Conservation (phyloP, 2,329 filamentous ascomycete genomes). For the Colletotrichum tamarilloi region DNA sequence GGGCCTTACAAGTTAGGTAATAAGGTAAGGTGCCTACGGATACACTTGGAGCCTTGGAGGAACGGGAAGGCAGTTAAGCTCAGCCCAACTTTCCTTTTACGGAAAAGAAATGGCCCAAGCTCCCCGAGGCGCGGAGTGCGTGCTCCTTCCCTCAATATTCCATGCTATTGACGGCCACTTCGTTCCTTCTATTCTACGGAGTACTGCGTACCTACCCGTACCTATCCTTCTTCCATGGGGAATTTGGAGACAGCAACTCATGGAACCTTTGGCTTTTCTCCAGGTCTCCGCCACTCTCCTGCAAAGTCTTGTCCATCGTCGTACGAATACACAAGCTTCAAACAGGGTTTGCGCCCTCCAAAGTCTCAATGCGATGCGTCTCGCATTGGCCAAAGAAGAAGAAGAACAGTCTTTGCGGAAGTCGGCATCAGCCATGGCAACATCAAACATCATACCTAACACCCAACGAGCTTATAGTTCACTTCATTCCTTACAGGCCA, state of each 20-base stretch:
- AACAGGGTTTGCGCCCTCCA: not conserved
- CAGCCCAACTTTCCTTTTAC: not conserved
- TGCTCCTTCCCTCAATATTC: not conserved
- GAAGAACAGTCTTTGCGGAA: not conserved
- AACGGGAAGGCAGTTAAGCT: not conserved
- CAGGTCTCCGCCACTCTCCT: not conserved
- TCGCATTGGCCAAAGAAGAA: not conserved
- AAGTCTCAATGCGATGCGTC: slow-evolving; percentile 26
- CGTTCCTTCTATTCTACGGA: not conserved
- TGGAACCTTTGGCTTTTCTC: not conserved
- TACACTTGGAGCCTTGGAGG: too few species aligned
- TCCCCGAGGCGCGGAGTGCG: not conserved
- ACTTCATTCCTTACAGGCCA: not conserved
- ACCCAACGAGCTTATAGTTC: not conserved
- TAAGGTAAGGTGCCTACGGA: not conserved
- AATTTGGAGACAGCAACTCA: not conserved
- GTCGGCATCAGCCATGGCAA: not conserved
- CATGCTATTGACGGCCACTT: not conserved
- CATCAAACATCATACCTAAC: not conserved
- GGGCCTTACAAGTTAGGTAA: not conserved
- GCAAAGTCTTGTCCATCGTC: not conserved
- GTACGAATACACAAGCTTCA: not conserved
- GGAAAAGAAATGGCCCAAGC: slow-evolving; percentile 9
- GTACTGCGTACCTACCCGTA: not conserved
- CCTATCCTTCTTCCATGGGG: too few species aligned